These are phyloP conservation scores for Kazachstania kunashirensis DNA, from an alignment of 805 yeast genomes.

Conservation along the genomic window DNA sequence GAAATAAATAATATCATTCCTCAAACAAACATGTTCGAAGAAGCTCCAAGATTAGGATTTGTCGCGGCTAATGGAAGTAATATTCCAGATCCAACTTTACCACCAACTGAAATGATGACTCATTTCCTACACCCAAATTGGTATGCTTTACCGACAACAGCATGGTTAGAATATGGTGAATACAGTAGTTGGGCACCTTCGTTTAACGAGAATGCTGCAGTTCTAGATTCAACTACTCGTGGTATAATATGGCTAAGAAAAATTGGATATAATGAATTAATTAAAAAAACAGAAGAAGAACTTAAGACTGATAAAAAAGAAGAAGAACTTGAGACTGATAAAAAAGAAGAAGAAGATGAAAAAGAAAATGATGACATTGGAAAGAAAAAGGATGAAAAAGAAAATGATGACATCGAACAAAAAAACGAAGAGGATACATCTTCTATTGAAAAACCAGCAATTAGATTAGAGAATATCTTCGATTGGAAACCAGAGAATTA, in stretches of 20 bases:
- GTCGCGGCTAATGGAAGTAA: constrained; percentile 37
- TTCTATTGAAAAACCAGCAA: constrained; percentile 8
- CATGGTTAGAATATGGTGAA: constrained; percentile 50
- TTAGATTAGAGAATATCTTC: constrained; percentile 34
- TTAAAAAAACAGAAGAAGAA: constrained; percentile 8
- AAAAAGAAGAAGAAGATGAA: background rate
- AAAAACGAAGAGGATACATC: background rate
- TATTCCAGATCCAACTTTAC: constrained; percentile 40
- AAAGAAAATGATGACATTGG: background rate
- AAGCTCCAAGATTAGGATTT: constrained; percentile 36
- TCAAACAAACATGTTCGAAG: constrained; percentile 25
- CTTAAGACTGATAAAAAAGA: constrained; percentile 1
- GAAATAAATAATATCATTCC: constrained; percentile 63
- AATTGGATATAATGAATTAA: constrained; percentile 37
- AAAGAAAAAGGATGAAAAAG: constrained; percentile 1
- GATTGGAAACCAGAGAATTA: constrained; percentile 43
- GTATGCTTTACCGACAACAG: constrained; percentile 53
- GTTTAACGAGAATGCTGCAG: constrained; percentile 48
- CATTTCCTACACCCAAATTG: constrained; percentile 53
- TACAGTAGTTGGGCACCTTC: constrained; percentile 55
- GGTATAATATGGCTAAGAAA: constrained; percentile 47
- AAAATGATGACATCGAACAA: background rate
- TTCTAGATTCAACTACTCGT: constrained; percentile 41
- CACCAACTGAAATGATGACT: constrained; percentile 45
- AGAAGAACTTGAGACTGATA: constrained; percentile 3